Percentiles rank a stretch among this genome's conserved stretches.
Conservation (phyloP, 371 early-diverging fungal genomes). For the Mucor velutinosus region DNA sequence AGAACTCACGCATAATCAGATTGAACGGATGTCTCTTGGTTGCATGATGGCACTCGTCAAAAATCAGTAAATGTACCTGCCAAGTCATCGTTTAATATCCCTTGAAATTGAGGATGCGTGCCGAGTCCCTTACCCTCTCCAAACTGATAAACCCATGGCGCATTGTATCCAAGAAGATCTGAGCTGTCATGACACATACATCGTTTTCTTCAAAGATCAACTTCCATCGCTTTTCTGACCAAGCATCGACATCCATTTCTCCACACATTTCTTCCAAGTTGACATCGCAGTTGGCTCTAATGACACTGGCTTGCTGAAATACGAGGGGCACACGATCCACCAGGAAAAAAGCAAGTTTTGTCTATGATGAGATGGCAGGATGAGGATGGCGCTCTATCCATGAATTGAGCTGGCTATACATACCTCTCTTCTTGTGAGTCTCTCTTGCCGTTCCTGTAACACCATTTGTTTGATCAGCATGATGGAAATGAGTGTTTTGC, state of each 20-base stretch:
- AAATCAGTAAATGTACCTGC: conserved; percentile 78
- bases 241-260: conserved; percentile 66
- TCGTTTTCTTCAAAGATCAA: conserved; percentile 57
- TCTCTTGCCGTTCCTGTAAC: conserved; percentile 33
- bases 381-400: no score
- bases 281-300: conserved; percentile 65
- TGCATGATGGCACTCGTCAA: conserved; percentile 95
- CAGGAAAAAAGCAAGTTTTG: conserved; percentile 73
- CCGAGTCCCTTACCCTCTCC: conserved; percentile 46
- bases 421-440: conserved; percentile 42
- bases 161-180: conserved; percentile 78
- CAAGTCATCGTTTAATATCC: not conserved
- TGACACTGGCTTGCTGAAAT: conserved; percentile 79
- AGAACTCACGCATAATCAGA: conserved; percentile 84
- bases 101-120: not conserved
- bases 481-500: conserved; percentile 91
- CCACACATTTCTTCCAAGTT: conserved; percentile 68
- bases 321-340: conserved; percentile 88
- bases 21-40: conserved; percentile 83
- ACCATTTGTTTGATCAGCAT: conserved; percentile 81
- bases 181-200: conserved; percentile 88
- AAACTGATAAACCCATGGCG: conserved; percentile 71
- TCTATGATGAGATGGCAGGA: conserved; percentile 18
- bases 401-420: not conserved
- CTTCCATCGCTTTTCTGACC: conserved; percentile 65